Evolutionary conservation across 2,329 filamentous ascomycete species (phyloP).

Genomic region (Canariomyces notabilis): DNA sequence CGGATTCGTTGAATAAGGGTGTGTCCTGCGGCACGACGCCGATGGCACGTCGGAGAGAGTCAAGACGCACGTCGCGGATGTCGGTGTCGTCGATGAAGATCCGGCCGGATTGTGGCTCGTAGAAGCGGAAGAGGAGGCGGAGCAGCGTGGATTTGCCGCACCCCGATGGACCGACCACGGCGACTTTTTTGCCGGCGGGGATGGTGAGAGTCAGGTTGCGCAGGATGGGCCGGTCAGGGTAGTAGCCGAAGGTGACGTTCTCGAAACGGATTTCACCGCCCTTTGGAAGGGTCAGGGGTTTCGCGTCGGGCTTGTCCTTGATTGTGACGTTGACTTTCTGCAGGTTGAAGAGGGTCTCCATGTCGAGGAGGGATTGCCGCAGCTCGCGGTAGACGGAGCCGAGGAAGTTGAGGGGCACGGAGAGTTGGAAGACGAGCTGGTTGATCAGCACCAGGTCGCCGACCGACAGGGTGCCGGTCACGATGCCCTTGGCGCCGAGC

Average conservation of each 20-base stretch:
- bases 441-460: conserved; percentile 99
- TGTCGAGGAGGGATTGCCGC: conserved; percentile 88
- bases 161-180: conserved; percentile 89
- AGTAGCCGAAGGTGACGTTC: conserved; percentile 91
- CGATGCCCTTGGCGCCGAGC: conserved; percentile 84
- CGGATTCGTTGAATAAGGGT: conserved; percentile 92
- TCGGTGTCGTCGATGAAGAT: conserved; percentile 94
- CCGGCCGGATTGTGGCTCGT: conserved; percentile 78
- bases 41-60: conserved; percentile 78
- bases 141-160: conserved; percentile 95
- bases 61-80: conserved; percentile 73
- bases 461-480: conserved; percentile 73
- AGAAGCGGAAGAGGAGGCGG: conserved; percentile 86
- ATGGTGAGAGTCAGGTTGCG: conserved; percentile 82
- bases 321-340: conserved; percentile 94
- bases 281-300: conserved; percentile 63
- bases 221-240: conserved; percentile 79
- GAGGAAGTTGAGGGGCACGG: conserved; percentile 92
- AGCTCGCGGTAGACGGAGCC: conserved; percentile 97
- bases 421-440: conserved; percentile 96
- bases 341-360: conserved; percentile 96
- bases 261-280: conserved; percentile 92
- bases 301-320: conserved; percentile 69
- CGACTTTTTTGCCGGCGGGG: conserved; percentile 91
- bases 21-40: conserved; percentile 97